Conservation (phyloP, 371 early-diverging fungal genomes). For the Zychaea mexicana region DNA sequence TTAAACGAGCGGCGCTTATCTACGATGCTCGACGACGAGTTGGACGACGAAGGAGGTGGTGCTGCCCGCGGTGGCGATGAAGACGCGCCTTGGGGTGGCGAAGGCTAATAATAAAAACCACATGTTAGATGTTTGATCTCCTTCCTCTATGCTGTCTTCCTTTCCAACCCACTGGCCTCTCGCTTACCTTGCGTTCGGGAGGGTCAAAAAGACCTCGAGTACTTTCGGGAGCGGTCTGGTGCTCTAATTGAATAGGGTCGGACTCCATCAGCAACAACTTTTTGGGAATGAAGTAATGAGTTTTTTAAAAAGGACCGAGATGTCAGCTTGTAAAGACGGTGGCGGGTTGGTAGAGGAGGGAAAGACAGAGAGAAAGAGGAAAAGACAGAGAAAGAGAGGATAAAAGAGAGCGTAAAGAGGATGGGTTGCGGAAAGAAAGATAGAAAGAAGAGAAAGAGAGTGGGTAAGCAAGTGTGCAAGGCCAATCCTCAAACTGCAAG, state of each 20-base stretch:
- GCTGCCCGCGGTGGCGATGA: not conserved
- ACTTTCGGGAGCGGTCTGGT: constrained; percentile 54
- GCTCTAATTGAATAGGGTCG: constrained; percentile 28
- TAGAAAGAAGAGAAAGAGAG: not conserved
- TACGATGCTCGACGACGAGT: not conserved
- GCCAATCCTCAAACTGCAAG: not conserved
- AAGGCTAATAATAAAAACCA: not conserved
- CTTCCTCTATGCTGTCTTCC: not conserved
- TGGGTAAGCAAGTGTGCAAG: not conserved
- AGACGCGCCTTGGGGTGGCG: not conserved
- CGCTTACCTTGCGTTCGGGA: constrained; percentile 13
- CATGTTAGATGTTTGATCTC: not conserved
- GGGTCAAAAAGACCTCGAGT: constrained; percentile 51
- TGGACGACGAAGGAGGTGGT: not conserved
- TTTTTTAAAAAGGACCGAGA: constrained; percentile 6
- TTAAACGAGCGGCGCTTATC: constrained; percentile 18
- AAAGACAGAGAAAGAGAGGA: constrained; percentile 1
- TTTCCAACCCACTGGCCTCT: not conserved
- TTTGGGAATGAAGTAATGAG: constrained; percentile 10
- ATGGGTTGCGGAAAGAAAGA: not conserved
- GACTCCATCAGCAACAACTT: constrained; percentile 26
- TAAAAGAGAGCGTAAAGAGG: not conserved
- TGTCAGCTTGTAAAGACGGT: constrained; percentile 3
- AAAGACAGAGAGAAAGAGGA: not conserved
- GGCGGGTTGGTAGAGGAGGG: not conserved